Evolutionary conservation across 2,329 filamentous ascomycete genomes (phyloP).

Genomic region (Hypoxylon sp.): DNA sequence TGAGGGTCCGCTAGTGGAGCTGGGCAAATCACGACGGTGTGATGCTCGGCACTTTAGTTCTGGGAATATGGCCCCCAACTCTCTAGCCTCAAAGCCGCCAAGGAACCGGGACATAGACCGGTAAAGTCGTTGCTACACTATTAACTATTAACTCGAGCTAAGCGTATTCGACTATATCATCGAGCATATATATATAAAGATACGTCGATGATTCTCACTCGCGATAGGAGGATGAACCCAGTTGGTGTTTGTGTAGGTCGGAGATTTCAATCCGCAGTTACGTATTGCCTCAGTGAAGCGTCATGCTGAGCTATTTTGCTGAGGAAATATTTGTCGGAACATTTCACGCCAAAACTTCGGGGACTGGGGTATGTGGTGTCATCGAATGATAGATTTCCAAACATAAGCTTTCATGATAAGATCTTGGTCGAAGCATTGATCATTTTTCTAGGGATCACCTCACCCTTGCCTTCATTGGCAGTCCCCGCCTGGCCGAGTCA

Average conservation of each 20-base stretch:
- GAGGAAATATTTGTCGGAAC: neutral
- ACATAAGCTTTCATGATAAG: conserved; percentile 11
- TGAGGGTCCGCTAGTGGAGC: conserved; percentile 23
- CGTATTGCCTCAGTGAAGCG: neutral
- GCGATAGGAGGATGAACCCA: neutral
- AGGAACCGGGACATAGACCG: conserved; percentile 13
- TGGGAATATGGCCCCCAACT: conserved; percentile 18
- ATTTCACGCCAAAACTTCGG: conserved; percentile 6
- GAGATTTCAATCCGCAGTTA: neutral
- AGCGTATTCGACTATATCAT: neutral
- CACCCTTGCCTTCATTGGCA: neutral
- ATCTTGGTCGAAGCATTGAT: conserved; percentile 22
- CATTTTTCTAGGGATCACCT: conserved; percentile 8
- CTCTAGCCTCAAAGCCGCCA: conserved; percentile 6
- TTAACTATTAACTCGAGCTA: neutral
- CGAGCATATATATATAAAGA: neutral
- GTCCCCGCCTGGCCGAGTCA: conserved; percentile 15
- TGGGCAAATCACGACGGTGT: conserved; percentile 17
- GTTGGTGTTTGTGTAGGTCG: neutral
- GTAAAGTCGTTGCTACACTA: neutral
- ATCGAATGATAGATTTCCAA: conserved; percentile 9
- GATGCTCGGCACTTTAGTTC: conserved; percentile 25
- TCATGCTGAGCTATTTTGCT: conserved; percentile 7
- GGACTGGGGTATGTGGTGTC: neutral
- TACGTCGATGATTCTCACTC: neutral